Conservation (phyloP, 192 early-diverging fungal species). For the Gamsiella multidivaricata region DNA sequence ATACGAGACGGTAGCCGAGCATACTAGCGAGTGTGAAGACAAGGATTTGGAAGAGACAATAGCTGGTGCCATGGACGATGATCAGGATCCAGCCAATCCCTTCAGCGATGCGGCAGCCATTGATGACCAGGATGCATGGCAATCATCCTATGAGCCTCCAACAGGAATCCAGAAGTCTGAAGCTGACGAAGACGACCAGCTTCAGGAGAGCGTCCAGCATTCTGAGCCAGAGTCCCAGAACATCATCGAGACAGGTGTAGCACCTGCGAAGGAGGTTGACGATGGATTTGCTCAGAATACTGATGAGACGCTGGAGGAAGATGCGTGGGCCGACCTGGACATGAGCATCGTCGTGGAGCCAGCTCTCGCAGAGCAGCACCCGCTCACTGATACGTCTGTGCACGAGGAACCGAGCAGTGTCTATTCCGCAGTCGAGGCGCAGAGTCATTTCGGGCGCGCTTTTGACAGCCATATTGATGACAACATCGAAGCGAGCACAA, state of each 20-base stretch:
- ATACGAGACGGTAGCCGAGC: neutral
- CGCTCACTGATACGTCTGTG: neutral
- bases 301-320: conserved; percentile 5
- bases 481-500: neutral
- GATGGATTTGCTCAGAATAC: neutral
- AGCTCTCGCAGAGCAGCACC: neutral
- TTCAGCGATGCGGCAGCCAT: conserved; percentile 44
- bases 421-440: neutral
- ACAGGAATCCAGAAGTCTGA: neutral
- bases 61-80: neutral
- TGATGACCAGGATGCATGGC: conserved; percentile 19
- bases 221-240: too few species aligned
- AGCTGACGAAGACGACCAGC: neutral
- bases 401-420: neutral
- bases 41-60: too few species aligned
- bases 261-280: too few species aligned
- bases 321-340: conserved; percentile 6
- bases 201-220: too few species aligned
- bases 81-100: conserved; percentile 30
- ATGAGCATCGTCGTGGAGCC: neutral
- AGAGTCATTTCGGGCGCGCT: neutral
- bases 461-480: neutral
- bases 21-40: too few species aligned
- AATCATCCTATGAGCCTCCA: neutral
- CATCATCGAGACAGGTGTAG: too few species aligned